phyloP scores from a whole-genome alignment of 73 alveolate species.

The Urostyla sp. region DNA sequence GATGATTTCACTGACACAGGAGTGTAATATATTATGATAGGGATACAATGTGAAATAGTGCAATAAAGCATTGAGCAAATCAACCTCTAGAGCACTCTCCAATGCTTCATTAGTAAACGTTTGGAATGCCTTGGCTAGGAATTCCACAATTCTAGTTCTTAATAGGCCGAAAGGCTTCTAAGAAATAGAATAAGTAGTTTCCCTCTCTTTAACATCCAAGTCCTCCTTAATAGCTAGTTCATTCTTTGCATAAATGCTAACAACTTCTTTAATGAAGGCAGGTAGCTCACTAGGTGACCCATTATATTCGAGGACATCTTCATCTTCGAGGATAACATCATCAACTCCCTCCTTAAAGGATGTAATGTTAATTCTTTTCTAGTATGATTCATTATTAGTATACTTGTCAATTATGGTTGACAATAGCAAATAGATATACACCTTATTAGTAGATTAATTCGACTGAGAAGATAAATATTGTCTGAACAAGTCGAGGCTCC shows the following conservation, averaged over 20 bases:
- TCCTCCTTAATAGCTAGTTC: conserved; percentile 31
- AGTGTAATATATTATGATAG: conserved; percentile 35
- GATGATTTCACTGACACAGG: conserved; percentile 20
- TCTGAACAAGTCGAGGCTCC: conserved; percentile 1
- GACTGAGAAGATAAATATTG: neutral
- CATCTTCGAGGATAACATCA: conserved; percentile 41
- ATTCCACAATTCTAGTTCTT: conserved; percentile 39
- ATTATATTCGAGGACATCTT: conserved; percentile 4
- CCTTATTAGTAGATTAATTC: neutral
- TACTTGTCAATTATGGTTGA: neutral
- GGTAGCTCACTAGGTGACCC: conserved; percentile 13
- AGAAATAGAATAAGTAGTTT: conserved; percentile 4
- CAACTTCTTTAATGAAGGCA: neutral
- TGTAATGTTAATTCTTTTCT: conserved; percentile 18
- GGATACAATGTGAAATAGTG: conserved; percentile 36
- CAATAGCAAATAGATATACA: conserved; percentile 3
- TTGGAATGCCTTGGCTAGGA: conserved; percentile 8
- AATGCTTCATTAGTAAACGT: conserved; percentile 11
- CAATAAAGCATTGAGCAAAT: conserved; percentile 9
- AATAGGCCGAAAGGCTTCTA: conserved; percentile 41
- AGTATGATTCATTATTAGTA: neutral
- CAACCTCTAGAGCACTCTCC: conserved; percentile 7
- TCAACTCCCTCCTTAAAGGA: conserved; percentile 31
- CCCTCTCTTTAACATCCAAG: neutral
- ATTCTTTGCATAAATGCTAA: neutral